A percentile compares a stretch with the other conserved stretches of the same genome.
phyloP scores from a whole-genome alignment of 225 moss, liverwort and hornwort species.

The Physcomitrium patens region DNA sequence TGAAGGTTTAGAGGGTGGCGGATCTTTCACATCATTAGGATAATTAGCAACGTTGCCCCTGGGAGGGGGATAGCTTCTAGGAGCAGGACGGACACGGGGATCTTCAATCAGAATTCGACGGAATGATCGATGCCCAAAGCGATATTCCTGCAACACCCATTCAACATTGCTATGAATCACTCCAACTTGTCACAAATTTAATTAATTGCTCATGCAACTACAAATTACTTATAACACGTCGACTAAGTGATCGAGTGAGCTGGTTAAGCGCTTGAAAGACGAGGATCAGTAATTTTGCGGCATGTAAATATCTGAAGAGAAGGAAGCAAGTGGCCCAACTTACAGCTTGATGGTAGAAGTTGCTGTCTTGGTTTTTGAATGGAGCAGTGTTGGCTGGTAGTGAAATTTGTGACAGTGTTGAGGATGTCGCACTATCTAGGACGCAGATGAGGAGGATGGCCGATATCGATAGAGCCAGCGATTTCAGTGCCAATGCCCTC shows the following conservation, averaged over 20 bases:
- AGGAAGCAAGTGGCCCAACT: neutral
- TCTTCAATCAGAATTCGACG: conserved; percentile 19
- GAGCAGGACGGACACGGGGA: conserved; percentile 14
- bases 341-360: conserved; percentile 17
- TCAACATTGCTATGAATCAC: neutral
- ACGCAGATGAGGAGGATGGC: conserved; percentile 14
- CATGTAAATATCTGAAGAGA: neutral
- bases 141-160: conserved; percentile 22
- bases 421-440: neutral
- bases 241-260: too few species aligned
- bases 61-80: conserved; percentile 25
- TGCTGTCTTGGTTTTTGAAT: neutral
- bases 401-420: neutral
- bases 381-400: neutral
- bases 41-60: neutral
- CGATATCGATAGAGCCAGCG: neutral
- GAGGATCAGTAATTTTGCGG: too few species aligned
- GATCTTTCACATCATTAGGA: neutral
- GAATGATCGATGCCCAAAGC: neutral
- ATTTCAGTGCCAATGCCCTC: conserved; percentile 19
- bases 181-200: too few species aligned
- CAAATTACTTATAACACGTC: neutral
- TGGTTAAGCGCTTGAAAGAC: too few species aligned
- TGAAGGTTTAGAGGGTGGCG: neutral
- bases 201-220: too few species aligned